Evolutionary conservation across 805 yeast genomes (phyloP).

Genomic region (Sungouiella blattae): DNA sequence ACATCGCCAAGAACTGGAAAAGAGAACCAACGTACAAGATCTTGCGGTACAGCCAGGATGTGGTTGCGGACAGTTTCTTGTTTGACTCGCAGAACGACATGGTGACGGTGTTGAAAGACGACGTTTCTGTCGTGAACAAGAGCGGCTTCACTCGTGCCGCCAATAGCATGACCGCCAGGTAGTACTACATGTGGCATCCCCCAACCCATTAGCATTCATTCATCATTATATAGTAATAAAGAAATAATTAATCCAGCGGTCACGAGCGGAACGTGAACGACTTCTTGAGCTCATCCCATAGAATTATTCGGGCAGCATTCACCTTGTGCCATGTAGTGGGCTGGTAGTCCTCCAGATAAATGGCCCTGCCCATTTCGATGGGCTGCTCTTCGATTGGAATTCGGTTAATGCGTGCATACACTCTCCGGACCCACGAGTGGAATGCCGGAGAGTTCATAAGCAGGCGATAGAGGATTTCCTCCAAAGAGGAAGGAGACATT

Average conservation of each 20-base stretch:
- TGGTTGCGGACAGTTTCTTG: conserved; percentile 76
- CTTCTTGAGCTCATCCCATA: conserved; percentile 58
- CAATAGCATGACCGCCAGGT: conserved; percentile 2
- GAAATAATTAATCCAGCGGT: no score
- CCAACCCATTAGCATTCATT: no score
- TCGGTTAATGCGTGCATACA: conserved; percentile 64
- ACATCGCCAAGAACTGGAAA: conserved; percentile 50
- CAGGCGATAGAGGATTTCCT: conserved; percentile 28
- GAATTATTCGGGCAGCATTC: conserved; percentile 58
- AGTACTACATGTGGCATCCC: no score
- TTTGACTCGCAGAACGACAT: conserved; percentile 70
- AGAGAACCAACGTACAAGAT: conserved; percentile 53
- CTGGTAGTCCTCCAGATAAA: conserved; percentile 26
- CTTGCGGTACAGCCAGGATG: conserved; percentile 55
- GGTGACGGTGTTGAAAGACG: conserved; percentile 70
- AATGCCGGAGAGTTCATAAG: conserved; percentile 58
- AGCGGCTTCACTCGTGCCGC: conserved; percentile 50
- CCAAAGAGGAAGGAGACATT: conserved; percentile 6
- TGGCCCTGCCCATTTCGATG: conserved; percentile 17
- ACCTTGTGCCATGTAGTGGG: conserved; percentile 56
- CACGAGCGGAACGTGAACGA: conserved; percentile 42
- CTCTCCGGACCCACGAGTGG: conserved; percentile 56
- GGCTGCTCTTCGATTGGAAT: conserved; percentile 42
- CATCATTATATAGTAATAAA: no score
- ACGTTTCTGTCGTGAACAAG: conserved; percentile 67